Evolutionary conservation across 768 basidiomycete species (phyloP).

Genomic region (Mycena amicta): DNA sequence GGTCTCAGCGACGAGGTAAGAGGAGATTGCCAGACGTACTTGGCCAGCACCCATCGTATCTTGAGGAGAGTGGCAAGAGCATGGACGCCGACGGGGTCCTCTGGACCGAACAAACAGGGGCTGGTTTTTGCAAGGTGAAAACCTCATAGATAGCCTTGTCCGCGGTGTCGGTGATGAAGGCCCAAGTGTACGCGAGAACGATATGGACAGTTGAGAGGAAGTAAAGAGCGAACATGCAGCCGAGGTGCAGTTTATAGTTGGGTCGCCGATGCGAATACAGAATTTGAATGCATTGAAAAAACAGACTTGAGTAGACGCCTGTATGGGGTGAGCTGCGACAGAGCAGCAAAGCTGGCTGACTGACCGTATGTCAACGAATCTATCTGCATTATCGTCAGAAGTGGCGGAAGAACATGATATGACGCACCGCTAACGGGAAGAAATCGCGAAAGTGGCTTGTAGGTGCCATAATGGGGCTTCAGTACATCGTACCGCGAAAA

Average conservation of each 20-base stretch:
- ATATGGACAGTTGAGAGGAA: background rate
- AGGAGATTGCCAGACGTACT: background rate
- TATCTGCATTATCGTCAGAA: background rate
- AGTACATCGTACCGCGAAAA: too few relatives aligned
- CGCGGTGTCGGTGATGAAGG: background rate
- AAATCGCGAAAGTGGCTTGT: background rate
- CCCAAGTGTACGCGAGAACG: slow-evolving; percentile 1
- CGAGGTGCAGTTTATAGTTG: background rate
- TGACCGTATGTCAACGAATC: background rate
- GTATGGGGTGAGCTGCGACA: background rate
- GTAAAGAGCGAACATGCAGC: background rate
- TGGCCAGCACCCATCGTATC: slow-evolving; percentile 2
- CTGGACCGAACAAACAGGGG: background rate
- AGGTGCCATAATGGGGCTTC: background rate
- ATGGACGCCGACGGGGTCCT: background rate
- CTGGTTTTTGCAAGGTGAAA: background rate
- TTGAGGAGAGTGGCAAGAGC: background rate
- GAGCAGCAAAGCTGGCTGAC: background rate
- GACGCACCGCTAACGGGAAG: background rate
- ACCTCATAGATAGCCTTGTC: background rate
- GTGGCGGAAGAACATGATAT: background rate
- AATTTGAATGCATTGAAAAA: background rate
- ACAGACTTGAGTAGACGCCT: background rate
- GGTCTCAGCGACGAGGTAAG: background rate
- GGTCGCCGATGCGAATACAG: background rate